Evolutionary conservation across 345 rosid species (phyloP).

Genomic region (Heritiera littoralis): DNA sequence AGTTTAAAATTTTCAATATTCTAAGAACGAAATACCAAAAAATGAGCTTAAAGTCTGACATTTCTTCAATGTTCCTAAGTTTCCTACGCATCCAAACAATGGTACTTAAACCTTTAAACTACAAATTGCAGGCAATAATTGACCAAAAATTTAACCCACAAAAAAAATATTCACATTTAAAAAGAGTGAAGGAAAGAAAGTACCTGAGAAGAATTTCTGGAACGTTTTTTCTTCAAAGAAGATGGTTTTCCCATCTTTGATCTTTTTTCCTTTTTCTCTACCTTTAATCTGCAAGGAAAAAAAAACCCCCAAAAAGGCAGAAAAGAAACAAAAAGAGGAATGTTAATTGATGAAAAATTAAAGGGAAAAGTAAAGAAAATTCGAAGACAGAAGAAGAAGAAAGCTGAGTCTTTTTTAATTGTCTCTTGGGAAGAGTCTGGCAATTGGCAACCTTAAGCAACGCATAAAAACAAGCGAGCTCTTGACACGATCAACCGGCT

Average conservation of each 20-base stretch:
- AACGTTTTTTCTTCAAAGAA: conserved; percentile 50
- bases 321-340: neutral
- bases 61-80: neutral
- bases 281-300: conserved; percentile 25
- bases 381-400: neutral
- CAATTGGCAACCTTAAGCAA: neutral
- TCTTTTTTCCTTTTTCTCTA: neutral
- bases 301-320: neutral
- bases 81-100: neutral
- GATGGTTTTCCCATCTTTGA: conserved; percentile 49
- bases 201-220: conserved; percentile 51
- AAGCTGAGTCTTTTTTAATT: neutral
- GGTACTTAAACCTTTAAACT: neutral
- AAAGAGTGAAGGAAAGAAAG: conserved; percentile 12
- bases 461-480: neutral
- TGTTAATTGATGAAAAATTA: conserved; percentile 3
- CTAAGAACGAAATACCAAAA: neutral
- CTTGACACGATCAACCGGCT: neutral
- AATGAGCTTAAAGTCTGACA: neutral
- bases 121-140: neutral
- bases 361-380: neutral
- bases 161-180: neutral
- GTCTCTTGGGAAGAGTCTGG: neutral
- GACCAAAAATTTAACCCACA: neutral
- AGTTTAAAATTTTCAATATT: neutral